Evolutionary conservation across 2,329 filamentous ascomycete genomes (phyloP).

Genomic region (Cladosporium austrohemisphaericum): DNA sequence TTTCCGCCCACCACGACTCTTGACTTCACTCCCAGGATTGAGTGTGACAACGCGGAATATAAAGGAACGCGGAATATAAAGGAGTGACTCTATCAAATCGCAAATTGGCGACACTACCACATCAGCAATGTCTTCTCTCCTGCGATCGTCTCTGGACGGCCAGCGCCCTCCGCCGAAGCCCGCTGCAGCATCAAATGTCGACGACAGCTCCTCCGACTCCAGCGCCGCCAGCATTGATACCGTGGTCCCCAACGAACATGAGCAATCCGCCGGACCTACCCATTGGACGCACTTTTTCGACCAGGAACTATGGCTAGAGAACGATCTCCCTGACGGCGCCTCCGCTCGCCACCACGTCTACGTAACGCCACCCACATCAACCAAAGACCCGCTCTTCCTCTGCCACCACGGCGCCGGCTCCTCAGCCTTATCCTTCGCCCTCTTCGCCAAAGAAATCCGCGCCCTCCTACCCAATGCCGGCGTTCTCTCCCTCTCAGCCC

Average conservation of each 20-base stretch:
- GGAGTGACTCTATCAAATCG: too few species aligned
- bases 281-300: conserved; percentile 91
- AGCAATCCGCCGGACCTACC: conserved; percentile 56
- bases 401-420: conserved; percentile 94
- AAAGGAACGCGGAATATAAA: too few species aligned
- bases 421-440: conserved; percentile 86
- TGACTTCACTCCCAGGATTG: too few species aligned
- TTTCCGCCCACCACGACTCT: too few species aligned
- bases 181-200: not conserved
- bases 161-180: not conserved
- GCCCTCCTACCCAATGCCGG: conserved; percentile 75
- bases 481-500: conserved; percentile 78
- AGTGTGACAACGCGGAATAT: too few species aligned
- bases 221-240: conserved; percentile 77
- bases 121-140: conserved; percentile 14
- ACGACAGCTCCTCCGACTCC: conserved; percentile 63
- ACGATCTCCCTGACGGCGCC: conserved; percentile 37
- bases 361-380: conserved; percentile 66
- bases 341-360: conserved; percentile 76
- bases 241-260: conserved; percentile 31
- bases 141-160: conserved; percentile 6
- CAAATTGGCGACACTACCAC: too few species aligned
- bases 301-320: conserved; percentile 72
- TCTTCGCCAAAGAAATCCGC: conserved; percentile 72
- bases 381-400: conserved; percentile 77